These are phyloP conservation scores for Flaveria linearis DNA, from an alignment of 129 eudicot genomes.

Conservation along the genomic window DNA sequence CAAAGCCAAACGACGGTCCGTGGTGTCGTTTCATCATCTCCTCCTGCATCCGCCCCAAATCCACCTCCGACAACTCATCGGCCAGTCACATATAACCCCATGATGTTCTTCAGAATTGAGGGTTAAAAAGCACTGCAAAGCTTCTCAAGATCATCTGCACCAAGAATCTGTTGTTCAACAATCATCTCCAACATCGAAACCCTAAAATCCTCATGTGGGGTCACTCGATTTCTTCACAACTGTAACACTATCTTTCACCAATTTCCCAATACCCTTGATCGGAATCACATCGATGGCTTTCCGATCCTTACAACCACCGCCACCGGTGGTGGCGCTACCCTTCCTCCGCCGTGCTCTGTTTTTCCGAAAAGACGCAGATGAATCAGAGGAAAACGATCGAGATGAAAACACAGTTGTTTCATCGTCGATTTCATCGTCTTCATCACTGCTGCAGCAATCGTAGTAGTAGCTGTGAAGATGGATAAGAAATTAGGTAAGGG, in stretches of 20 bases:
- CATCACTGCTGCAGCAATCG: constrained; percentile 53
- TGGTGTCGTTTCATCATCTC: too few species aligned
- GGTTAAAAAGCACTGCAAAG: constrained; percentile 57
- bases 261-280: constrained; percentile 39
- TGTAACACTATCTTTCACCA: constrained; percentile 60
- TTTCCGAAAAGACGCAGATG: too few species aligned
- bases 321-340: too few species aligned
- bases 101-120: constrained; percentile 71
- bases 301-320: too few species aligned
- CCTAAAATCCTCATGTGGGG: constrained; percentile 82
- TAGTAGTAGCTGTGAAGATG: too few species aligned
- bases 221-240: constrained; percentile 80
- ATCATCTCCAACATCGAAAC: constrained; percentile 94
- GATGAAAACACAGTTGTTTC: constrained; percentile 70
- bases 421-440: constrained; percentile 39
- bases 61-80: too few species aligned
- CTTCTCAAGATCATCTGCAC: constrained; percentile 56
- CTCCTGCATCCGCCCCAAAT: too few species aligned
- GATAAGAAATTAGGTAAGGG: too few species aligned
- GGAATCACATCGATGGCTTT: too few species aligned
- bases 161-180: constrained; percentile 65
- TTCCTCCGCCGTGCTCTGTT: too few species aligned
- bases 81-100: constrained; percentile 49
- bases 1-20: too few species aligned
- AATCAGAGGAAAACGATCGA: constrained; percentile 58